phyloP scores from a whole-genome alignment of 164 flowering plant species.

The Aristolochia fimbriata region DNA sequence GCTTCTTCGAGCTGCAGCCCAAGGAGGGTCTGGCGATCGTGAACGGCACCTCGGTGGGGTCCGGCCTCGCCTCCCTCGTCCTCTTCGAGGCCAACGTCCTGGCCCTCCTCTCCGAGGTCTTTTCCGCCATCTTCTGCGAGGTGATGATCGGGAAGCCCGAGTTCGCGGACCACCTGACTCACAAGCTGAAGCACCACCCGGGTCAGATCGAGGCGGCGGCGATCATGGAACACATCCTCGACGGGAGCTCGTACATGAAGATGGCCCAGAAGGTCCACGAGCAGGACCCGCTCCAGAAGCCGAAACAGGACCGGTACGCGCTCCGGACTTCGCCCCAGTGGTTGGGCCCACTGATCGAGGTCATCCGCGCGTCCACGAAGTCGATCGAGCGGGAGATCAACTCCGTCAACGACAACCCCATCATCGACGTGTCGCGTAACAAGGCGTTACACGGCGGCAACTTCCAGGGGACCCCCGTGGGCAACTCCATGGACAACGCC shows the following conservation, averaged over 20 bases:
- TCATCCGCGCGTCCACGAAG: conserved; percentile 39
- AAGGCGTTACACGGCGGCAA: conserved; percentile 63
- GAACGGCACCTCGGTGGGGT: conserved; percentile 58
- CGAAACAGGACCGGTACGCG: conserved; percentile 60
- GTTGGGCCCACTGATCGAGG: conserved; percentile 56
- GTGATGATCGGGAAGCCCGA: conserved; percentile 65
- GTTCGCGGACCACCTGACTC: conserved; percentile 53
- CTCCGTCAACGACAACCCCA: conserved; percentile 55
- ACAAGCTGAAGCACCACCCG: conserved; percentile 58
- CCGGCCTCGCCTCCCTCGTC: conserved; percentile 41
- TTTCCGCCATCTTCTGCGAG: conserved; percentile 48
- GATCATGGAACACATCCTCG: conserved; percentile 55
- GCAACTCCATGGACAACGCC: conserved; percentile 66
- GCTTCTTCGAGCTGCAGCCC: conserved; percentile 47
- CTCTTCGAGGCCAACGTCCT: conserved; percentile 45
- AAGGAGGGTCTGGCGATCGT: conserved; percentile 57
- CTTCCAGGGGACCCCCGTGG: conserved; percentile 65
- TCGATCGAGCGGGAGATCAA: conserved; percentile 58
- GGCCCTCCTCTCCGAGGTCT: conserved; percentile 30
- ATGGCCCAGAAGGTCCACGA: conserved; percentile 39
- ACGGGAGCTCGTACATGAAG: conserved; percentile 41
- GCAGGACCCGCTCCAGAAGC: conserved; percentile 47
- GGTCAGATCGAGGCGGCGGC: conserved; percentile 69
- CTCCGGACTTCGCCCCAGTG: conserved; percentile 61
- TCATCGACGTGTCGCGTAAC: conserved; percentile 56